These are phyloP conservation scores for Phtheirospermum japonicum DNA, from an alignment of 257 asterid species.

Conservation along the genomic window DNA sequence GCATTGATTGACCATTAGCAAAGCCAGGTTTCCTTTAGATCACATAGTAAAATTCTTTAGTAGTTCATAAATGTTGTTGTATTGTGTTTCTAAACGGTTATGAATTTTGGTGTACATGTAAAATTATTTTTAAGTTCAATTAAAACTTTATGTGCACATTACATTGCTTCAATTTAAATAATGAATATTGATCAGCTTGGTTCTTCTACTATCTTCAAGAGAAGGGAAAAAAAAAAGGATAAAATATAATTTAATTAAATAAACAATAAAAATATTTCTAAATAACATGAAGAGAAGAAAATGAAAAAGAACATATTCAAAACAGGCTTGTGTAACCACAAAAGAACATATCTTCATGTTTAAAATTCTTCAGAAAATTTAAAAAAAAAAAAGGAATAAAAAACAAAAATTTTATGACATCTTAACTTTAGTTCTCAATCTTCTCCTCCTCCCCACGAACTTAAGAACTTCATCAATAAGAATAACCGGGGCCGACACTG, in stretches of 20 bases:
- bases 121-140: background rate
- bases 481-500: constrained; percentile 68
- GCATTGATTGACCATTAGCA: constrained; percentile 10
- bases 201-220: too few species aligned
- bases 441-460: constrained; percentile 59
- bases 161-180: too few species aligned
- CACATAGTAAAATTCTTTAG: constrained; percentile 21
- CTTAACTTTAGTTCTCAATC: constrained; percentile 44
- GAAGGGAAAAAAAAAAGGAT: too few species aligned
- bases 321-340: too few species aligned
- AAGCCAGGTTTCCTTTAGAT: background rate
- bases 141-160: background rate
- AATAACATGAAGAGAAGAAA: too few species aligned
- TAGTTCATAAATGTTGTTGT: constrained; percentile 4
- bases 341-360: too few species aligned
- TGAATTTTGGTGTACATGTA: background rate
- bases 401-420: too few species aligned
- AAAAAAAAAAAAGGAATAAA: too few species aligned
- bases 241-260: too few species aligned
- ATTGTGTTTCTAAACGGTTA: background rate
- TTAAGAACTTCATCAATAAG: constrained; percentile 71
- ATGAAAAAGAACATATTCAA: too few species aligned
- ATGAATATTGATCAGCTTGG: too few species aligned
- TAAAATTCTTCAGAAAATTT: background rate
- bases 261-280: too few species aligned